Evolutionary conservation across 768 basidiomycete species (phyloP), one percentile per base, ranked within the genome.

Genomic region (Leccinum subgranulosum): DNA sequence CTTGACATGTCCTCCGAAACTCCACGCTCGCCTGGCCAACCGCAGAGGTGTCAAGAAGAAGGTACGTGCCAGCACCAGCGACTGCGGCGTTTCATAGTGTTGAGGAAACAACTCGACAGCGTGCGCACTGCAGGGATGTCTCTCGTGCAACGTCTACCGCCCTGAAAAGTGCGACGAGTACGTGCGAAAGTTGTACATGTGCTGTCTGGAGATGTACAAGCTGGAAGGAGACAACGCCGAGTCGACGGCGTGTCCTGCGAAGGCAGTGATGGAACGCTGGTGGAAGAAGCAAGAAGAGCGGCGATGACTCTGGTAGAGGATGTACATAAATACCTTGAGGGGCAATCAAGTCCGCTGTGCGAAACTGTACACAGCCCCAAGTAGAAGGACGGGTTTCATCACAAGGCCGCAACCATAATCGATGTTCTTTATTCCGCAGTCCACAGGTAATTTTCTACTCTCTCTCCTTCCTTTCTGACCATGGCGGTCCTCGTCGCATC

Each of bases 221-320:
- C 52, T 60, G 21, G 75, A 74, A 4, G 71, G 72, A 1, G 73
- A 60, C 10, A 68, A 75, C 34, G 77, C 70, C 10, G 74, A 79
- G 57, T 84, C 85, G 4, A 84, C 84, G 0, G 84, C 85, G 0
- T 90, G 88, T 69, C 87, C 88, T 0, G 75, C 77, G 62, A 75
- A 74, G 23, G 69, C 58, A 29, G 81, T 83, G 4, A 75, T 88
- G 3, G 73, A 76, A 47, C 73, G 81, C 33, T 89, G 87, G 88
- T 62, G 88, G 34, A 82, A 80, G 62, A 74, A 2, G 23, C 21
- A 51, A 6, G 23, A 50, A 31, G n/a, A 1, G 17, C 31, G 41
- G 45, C 6, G 34, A 28, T 51, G 28, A 23, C 23, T 23, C 23
- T 23, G 3, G 23, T 27, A 33, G 31, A 33, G 31, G 9, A 12